These are phyloP conservation scores for Tulasnella sp. DNA, from an alignment of 768 basidiomycete species.

Conservation along the genomic window DNA sequence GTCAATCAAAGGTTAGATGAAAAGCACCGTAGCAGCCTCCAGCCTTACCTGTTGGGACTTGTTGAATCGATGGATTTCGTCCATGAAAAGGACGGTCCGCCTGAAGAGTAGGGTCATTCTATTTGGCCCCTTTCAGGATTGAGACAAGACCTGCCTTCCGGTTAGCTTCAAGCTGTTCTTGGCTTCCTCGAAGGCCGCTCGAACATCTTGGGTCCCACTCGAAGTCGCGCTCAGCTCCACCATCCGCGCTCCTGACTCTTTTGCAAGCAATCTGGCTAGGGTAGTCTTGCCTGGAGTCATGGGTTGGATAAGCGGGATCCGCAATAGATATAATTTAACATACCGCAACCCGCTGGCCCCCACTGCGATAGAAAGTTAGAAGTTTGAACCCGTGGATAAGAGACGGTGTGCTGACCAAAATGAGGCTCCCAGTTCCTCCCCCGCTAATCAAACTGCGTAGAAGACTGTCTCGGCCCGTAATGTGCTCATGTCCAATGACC, in stretches of 20 bases:
- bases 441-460: conserved; percentile 51
- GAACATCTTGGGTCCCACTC: conserved; percentile 63
- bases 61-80: conserved; percentile 80
- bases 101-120: conserved; percentile 37
- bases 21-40: background rate
- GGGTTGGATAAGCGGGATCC: background rate
- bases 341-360: conserved; percentile 59
- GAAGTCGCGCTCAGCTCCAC: conserved; percentile 76
- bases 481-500: conserved; percentile 67
- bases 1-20: conserved; percentile 6
- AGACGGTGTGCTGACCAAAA: conserved; percentile 38
- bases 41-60: conserved; percentile 57
- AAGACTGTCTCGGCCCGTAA: conserved; percentile 55
- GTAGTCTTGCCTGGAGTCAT: conserved; percentile 62
- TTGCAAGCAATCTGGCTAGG: conserved; percentile 65
- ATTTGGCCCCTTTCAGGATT: background rate
- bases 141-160: conserved; percentile 48
- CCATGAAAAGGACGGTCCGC: conserved; percentile 71
- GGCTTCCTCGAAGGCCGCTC: conserved; percentile 72
- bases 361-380: conserved; percentile 38
- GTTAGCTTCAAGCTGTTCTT: conserved; percentile 59
- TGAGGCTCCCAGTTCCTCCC: conserved; percentile 54
- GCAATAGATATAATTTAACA: background rate
- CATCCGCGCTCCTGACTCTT: conserved; percentile 54
- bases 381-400: conserved; percentile 29